Evolutionary conservation across 192 early-diverging fungal genomes (phyloP), one percentile per base, ranked within the genome.

Genomic region (Backusella psychrophila): DNA sequence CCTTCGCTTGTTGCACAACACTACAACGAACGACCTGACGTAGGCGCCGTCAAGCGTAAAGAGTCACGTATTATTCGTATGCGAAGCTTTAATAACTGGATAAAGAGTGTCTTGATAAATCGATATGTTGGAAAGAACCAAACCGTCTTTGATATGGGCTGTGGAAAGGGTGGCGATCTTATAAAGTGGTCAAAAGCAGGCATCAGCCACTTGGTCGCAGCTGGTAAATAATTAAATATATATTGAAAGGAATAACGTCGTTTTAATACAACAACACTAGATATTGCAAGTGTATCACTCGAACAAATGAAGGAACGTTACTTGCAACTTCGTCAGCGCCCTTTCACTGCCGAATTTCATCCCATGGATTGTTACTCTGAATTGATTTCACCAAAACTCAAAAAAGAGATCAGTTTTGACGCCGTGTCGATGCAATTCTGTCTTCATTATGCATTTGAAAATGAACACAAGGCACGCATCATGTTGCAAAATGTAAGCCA

Each of bases 391-490:
- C 88, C 88, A 1, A 63, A 87, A 15, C 82, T 87, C 42, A 82
- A 90, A 3, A 72, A 80, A 3, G 80, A 90, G 42, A 74, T 83
- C 38, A 72, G 75, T 21, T 94, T 96, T 67, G 94, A 98, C 78
- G 85, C 96, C 33, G 94, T 97, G n/a, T 95, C 92, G 46, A 92
- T 94, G 81, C 98, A 99, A 77, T 99, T 99, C 80, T 97, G 96
- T 76, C 80, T 98, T 63, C 98, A 98, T 82, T 99, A 99, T 82
- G 92, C 95, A 0, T 98, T 97, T 76, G 94, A 96, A 73, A 86
- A 89, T 4, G 96, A 98, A 82, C 63, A 76, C 23, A 95, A 93
- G 78, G 96, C 91, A 0, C 84, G 93, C 7, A 89, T 89, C 77
- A 96, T 94, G 85, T 83, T 99, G 59, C 81, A 87, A 66, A 97